Base-by-base conservation (phyloP, 2,329 filamentous ascomycete species). In the Aspergillus awamori region DNA sequence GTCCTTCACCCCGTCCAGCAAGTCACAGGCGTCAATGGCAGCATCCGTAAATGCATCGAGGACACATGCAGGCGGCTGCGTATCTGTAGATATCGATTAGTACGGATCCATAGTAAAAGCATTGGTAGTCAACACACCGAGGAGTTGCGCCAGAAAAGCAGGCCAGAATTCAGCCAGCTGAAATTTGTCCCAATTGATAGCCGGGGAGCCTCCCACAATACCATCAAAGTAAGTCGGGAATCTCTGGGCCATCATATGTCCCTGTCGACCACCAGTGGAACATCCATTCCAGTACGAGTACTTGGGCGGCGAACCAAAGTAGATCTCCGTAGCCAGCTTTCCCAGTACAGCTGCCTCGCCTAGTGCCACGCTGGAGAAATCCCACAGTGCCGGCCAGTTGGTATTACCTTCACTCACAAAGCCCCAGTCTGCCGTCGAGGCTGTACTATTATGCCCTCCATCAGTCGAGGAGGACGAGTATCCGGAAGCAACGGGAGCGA, bases 161-260 rank as follows among this genome's bases (percentile, higher is more conserved):
- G 66, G 60, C 65, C 68, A 72, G 58, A 63, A 66, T 20, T 66
- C 68, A 1, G 66, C 65, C 1, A 67, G 56, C 3, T 63, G 57
- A 2, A 66, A 68, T 13, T 5, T 13, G 28, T 61, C 62, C 39
- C 51, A 54, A 11, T 53, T 61, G 13, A 69, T 53, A 1, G 61
- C 64, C 1, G 70, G 69, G 0, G 71, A 61, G 8, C 49, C 63
- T 8, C 68, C 69, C 4, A 73, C 41, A 28, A 73, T 70, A 3
- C 71, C 71, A 53, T 73, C 68, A 38, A 67, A 73, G 8, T 63
- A 59, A 2, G 53, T 53, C 0, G 71, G 70, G 39, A 69, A 65
- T 11, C 61, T 47, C 53, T 68, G 36, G 5, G 65, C 67, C 28
- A 65, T 57, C 1, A 56, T 58, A 30, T 64, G 62, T 3, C 66